Conservation (phyloP, 352 stramenopile genomes). For the Globisporangium spiculum region DNA sequence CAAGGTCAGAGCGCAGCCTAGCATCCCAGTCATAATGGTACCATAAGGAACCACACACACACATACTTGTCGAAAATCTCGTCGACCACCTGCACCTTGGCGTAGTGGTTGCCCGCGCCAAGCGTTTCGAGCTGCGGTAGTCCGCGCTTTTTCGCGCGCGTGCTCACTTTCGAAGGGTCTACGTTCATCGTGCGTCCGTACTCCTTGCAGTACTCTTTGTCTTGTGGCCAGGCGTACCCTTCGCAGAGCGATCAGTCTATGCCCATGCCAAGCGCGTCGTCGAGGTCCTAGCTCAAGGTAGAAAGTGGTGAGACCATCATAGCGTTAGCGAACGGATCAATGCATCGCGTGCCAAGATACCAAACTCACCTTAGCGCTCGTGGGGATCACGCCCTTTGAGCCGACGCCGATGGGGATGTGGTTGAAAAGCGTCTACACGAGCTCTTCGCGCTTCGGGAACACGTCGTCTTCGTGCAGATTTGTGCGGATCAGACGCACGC, state of each 20-base stretch:
- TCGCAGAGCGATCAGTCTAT: neutral
- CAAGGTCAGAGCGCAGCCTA: no score
- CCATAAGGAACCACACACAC: neutral
- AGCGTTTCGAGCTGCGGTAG: neutral
- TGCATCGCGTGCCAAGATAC: neutral
- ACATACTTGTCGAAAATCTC: neutral
- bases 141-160: neutral
- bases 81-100: neutral
- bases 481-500: neutral
- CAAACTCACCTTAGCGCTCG: neutral
- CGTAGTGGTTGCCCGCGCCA: neutral
- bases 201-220: neutral
- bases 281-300: neutral
- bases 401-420: neutral
- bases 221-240: neutral
- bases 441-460: neutral
- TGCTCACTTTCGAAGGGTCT: neutral
- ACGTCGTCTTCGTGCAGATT: neutral
- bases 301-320: no score
- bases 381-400: neutral
- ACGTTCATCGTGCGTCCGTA: neutral
- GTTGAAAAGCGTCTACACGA: neutral
- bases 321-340: no score
- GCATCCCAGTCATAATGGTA: no score
- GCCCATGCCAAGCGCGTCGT: neutral